phyloP scores from a whole-genome alignment of 2,329 filamentous ascomycete genomes.

The Aspergillus japonicus region DNA sequence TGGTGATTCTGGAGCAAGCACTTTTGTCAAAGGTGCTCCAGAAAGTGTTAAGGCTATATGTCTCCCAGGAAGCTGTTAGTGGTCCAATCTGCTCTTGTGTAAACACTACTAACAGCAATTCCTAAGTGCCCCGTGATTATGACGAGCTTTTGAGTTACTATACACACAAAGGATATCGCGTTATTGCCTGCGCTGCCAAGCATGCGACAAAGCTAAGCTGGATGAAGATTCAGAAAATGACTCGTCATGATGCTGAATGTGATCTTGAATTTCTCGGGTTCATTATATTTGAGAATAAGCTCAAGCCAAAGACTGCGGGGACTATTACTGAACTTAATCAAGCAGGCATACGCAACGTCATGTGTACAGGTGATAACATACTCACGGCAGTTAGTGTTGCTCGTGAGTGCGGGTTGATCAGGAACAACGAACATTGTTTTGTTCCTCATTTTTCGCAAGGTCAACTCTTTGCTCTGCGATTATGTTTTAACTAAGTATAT shows the following conservation, averaged over 20 bases:
- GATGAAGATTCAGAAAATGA: constrained; percentile 95
- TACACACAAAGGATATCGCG: constrained; percentile 92
- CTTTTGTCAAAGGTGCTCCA: constrained; percentile 95
- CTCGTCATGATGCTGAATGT: constrained; percentile 77
- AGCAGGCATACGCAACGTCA: constrained; percentile 83
- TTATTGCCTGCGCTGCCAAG: constrained; percentile 92
- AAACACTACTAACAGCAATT: constrained; percentile 23
- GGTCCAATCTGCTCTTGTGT: not conserved
- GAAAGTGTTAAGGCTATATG: constrained; percentile 97
- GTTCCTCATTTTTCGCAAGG: constrained; percentile 83
- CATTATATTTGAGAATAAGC: constrained; percentile 98
- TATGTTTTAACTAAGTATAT: not conserved
- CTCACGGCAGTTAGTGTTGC: constrained; percentile 94
- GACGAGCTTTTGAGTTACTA: constrained; percentile 87
- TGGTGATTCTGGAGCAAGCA: constrained; percentile 75
- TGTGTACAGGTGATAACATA: constrained; percentile 99
- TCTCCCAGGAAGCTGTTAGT: constrained; percentile 71
- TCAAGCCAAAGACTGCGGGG: constrained; percentile 80
- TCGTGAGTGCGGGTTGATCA: constrained; percentile 80
- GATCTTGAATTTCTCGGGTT: constrained; percentile 87
- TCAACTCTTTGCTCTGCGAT: not conserved
- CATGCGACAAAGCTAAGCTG: constrained; percentile 84
- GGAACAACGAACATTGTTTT: constrained; percentile 82
- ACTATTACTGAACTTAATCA: constrained; percentile 79
- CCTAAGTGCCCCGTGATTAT: constrained; percentile 75